Evolutionary conservation across 2,329 filamentous ascomycete species (phyloP), one percentile per base, ranked within the genome.

Genomic region (Diaporthe citrichinensis): DNA sequence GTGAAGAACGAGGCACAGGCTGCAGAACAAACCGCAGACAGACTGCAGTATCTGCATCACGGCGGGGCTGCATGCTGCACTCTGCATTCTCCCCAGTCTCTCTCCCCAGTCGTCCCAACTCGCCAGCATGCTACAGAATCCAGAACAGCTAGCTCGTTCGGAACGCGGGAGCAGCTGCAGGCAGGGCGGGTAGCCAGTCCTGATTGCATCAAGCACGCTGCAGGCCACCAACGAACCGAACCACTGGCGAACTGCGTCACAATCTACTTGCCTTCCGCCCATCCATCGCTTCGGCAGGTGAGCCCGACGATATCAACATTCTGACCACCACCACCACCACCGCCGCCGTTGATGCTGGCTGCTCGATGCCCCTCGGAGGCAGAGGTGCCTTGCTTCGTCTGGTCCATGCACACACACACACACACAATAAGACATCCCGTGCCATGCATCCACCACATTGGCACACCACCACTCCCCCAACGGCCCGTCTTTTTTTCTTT

Each of bases 281-380:
- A 65, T 46, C 58, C 71, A 73, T 73, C 73, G 73, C 73, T 75
- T 65, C 73, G 71, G 73, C 73, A 75, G 69, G 67, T 53, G 46
- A 72, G 73, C 73, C 73, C 68, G 59, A 72, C 44, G 46, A 39
- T 36, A 58, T 61, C 34, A 58, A 72, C 55, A 51, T 59, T 53
- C 65, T 69, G 46, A 55, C 65, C 65, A 69, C 65, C 65, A 39
- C 9, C 44, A 65, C 23, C 36, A 62, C 12, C 34, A 62, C 59
- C 55, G 7, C 28, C 15, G 53, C 55, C 58, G 36, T 44, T 9
- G 36, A 41, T 20, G 36, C n/a, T 25, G 59, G 59, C 9, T 46
- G 59, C 39, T 49, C 10, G 7, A 68, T 53, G 31, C 9, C 14
- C 41, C 46, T 69, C 65, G 65, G 65, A 69, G 20, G 31, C 65